phyloP scores from a whole-genome alignment of 2,329 filamentous ascomycete genomes.

The Talaromyces atroroseus region DNA sequence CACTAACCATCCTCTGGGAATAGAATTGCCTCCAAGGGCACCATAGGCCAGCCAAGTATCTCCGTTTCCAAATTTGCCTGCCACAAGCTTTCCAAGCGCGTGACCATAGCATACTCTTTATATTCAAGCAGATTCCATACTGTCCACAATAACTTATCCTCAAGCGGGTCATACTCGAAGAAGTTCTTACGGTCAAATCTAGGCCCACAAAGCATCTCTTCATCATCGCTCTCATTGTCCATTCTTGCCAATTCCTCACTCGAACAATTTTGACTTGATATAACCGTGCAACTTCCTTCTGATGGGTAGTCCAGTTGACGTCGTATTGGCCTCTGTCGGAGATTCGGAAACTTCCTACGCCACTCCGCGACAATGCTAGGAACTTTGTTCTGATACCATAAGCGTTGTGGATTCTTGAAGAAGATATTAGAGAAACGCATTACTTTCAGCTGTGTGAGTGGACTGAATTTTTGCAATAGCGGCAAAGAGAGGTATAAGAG shows the following conservation, averaged over 20 bases:
- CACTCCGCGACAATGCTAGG: background rate
- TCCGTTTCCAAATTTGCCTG: conserved; percentile 4
- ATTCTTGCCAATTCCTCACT: background rate
- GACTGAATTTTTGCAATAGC: background rate
- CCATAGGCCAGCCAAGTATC: background rate
- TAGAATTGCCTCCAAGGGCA: background rate
- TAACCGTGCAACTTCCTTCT: background rate
- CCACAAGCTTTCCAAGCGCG: background rate
- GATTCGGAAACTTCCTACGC: background rate
- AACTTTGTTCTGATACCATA: background rate
- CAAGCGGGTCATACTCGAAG: too few species aligned
- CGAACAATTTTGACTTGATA: too few species aligned
- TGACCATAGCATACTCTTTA: background rate
- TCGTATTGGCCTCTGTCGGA: background rate
- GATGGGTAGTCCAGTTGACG: background rate
- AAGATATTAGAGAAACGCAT: background rate
- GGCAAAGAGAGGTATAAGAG: background rate
- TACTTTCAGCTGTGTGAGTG: background rate
- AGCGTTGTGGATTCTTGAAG: background rate
- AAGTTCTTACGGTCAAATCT: too few species aligned
- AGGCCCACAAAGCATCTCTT: too few species aligned
- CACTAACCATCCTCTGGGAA: too few species aligned
- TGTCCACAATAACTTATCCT: background rate
- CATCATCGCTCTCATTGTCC: background rate
- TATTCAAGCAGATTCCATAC: background rate